Evolutionary conservation across 2,329 filamentous ascomycete species (phyloP), one percentile per base, ranked within the genome.

Genomic region (Xylaria multiplex): DNA sequence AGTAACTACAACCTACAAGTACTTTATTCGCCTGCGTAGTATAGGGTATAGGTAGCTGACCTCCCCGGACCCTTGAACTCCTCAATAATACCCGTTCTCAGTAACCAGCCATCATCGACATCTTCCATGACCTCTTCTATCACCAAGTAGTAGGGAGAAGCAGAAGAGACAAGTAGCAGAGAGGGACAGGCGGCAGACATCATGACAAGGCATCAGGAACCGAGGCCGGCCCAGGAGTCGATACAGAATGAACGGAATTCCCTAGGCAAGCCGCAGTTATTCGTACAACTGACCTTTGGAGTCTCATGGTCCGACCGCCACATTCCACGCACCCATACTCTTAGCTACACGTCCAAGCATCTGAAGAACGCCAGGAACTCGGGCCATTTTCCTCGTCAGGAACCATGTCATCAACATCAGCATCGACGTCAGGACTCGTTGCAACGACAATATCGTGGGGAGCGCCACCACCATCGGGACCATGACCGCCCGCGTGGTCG

Each of bases 221-320:
- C 48, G 42, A 59, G 19, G 19, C 42, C 42, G 16, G 40, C 53
- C 3, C 60, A 72, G 66, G 70, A 45, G 46, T 59, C 70, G 55
- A 68, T 72, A 62, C 72, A 70, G 65, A 69, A 70, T 66, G 72
- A 76, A 65, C 71, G 70, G 54, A 70, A 65, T 67, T 63, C 69
- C 46, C 65, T 76, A 24, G 72, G 74, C 27, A 77, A 77, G 32
- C 82, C 81, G 32, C 81, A 83, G 64, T 76, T 86, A 60, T 86
- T 84, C 64, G 75, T 86, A 9, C 81, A 84, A 61, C 75, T 86
- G 65, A 84, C 85, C 71, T 84, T 86, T 65, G 83, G 84, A 35
- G 75, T 86, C 27, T 84, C 84, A 0, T 85, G 82, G 80, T 79
- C 80, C 30, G 78, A 78, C n/a, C 79, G 79, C 45, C 78, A 82